Evolutionary conservation across 2,329 filamentous ascomycete genomes (phyloP), one percentile per base, ranked within the genome.

Genomic region (Epichloe coenophiala): DNA sequence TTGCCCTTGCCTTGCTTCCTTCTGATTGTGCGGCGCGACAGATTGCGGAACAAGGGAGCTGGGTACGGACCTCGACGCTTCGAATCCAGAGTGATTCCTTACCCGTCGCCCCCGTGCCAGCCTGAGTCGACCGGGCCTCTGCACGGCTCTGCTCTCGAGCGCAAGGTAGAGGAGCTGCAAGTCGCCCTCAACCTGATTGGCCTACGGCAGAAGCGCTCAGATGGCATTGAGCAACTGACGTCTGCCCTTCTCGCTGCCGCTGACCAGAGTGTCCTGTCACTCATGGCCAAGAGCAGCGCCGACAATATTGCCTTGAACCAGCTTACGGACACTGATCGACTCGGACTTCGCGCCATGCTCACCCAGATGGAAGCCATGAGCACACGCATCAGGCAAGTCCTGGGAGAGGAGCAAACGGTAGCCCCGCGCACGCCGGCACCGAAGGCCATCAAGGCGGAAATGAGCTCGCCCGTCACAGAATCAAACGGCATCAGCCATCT

Each of bases 101-200:
- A 60, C 48, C 54, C 60, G 13, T 56, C 60, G 5, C 55, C 56
- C 21, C 51, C 61, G 23, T 52, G 53, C 23, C 56, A 58, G 15
- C 27, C 27, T n/a, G 48, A 58, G n/a, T 47, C 48, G 23, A 47
- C 39, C 31, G 54, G 50, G 35, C 59, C 59, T 35, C 48, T 59
- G 44, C 41, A 56, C 46, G 60, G 71, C 55, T 67, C 71, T 58
- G 54, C 69, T 60, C 55, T 63, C 48, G 64, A 67, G 49, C 70
- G 68, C 47, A 70, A 66, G n/a, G 65, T 86, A 19, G 72, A 76
- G 48, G 78, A 86, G 63, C 76, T 84, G 60, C 82, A 86, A 60
- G 75, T 80, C 42, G 82, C 81, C 4, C 71, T 87, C 53, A 81
- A 79, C 53, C 71, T 88, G 35, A 71, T 76, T 43, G 74, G 77